Evolutionary conservation across 2,329 filamentous ascomycete species (phyloP).

Genomic region (Calonectria leucothoes): DNA sequence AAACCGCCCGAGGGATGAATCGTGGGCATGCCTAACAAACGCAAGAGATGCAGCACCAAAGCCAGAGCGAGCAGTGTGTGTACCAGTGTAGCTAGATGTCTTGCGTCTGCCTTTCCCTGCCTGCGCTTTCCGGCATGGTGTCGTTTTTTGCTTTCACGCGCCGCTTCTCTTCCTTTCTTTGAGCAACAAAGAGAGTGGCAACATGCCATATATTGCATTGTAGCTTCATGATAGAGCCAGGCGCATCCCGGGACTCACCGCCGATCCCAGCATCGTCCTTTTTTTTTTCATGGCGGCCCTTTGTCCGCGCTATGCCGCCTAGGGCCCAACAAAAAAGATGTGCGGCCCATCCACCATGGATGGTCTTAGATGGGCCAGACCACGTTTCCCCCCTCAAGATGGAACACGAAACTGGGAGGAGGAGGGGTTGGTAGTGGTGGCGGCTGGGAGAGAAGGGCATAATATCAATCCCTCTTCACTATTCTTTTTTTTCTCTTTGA

Average conservation of each 20-base stretch:
- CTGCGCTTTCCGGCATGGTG: background rate
- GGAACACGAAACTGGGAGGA: background rate
- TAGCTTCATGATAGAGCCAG: background rate
- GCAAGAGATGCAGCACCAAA: constrained; percentile 8
- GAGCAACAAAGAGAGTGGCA: constrained; percentile 8
- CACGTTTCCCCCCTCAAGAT: constrained; percentile 6
- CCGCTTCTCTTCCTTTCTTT: background rate
- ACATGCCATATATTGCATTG: constrained; percentile 3
- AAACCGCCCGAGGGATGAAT: constrained; percentile 21
- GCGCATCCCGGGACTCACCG: constrained; percentile 30
- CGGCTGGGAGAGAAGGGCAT: background rate
- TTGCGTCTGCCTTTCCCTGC: background rate
- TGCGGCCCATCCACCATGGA: constrained; percentile 31
- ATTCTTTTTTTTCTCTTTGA: background rate
- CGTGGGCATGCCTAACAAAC: constrained; percentile 5
- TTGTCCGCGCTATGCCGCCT: constrained; percentile 27
- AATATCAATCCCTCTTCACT: background rate
- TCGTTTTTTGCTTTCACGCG: background rate
- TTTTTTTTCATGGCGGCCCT: constrained; percentile 26
- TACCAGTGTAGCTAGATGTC: constrained; percentile 3
- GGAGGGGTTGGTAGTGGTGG: background rate
- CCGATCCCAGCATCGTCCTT: constrained; percentile 17
- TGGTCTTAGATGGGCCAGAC: constrained; percentile 23
- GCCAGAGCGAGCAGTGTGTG: background rate
- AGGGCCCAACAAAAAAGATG: constrained; percentile 26